Evolutionary conservation across 2,329 filamentous ascomycete species (phyloP), one percentile per base, ranked within the genome.

Genomic region (Aspergillus ochraceoroseus): DNA sequence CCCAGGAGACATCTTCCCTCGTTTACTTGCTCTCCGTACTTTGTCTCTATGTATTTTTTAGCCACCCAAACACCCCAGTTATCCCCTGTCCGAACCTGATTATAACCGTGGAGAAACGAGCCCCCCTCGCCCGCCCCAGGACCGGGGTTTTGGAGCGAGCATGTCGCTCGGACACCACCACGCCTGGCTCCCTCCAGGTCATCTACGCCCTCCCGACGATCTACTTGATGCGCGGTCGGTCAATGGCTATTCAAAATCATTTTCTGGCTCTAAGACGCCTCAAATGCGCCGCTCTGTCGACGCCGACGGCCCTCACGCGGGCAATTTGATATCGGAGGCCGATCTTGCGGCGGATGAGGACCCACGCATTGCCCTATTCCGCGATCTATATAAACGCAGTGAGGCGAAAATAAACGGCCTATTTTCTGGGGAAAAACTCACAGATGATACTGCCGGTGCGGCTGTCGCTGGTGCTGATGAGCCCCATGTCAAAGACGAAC

Each of bases 371-470:
- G 74, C 79, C 58, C 72, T 82, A 59, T 92, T 95, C 66, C 79
- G 80, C 62, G 80, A 87, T 43, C 71, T 89, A 40, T 95, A 85
- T 73, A 79, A 78, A 59, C 78, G 78, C 64, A 83, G 79, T 55
- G 87, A 95, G 67, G 76, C 79, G 54, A 83, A 80, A 66, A 82
- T 95, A 57, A 77, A 80, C 48, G 72, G 79, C 28, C 71, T 95
- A n/a, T 94, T 95, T 61, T 72, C 73, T 26, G 68, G 67, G 28
- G 65, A 63, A 34, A 59, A 63, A 36, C 43, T 51, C 32, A 44
- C 46, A 18, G 55, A 60, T 22, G 55, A 57, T 38, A 47, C 54
- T 19, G 55, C 58, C 23, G 59, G 62, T 49, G 61, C 59, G 59
- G 68, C 55, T 69, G 75, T 47, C 70, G 78, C 60, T 71, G 77